phyloP scores from a whole-genome alignment of 2,329 filamentous ascomycete species.

The Fusarium drepaniforme region DNA sequence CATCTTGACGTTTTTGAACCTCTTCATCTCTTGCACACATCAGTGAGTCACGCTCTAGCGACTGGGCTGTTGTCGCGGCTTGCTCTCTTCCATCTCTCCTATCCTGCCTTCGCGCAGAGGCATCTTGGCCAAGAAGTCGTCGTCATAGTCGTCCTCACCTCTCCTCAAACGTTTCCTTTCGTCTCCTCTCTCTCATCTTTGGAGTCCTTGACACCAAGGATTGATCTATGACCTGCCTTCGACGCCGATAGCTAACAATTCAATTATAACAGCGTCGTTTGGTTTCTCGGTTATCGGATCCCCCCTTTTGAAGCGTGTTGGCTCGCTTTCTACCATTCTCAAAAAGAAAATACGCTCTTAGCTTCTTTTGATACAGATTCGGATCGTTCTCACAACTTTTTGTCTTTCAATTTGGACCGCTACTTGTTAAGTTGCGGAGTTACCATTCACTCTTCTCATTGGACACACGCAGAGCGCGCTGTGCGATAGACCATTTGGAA shows the following conservation, averaged over 20 bases:
- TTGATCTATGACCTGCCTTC: neutral
- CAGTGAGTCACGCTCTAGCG: neutral
- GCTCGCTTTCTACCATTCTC: neutral
- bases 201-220: neutral
- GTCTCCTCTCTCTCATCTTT: neutral
- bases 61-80: neutral
- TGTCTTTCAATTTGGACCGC: neutral
- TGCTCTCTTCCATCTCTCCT: neutral
- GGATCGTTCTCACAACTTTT: neutral
- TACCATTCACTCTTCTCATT: neutral
- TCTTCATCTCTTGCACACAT: neutral
- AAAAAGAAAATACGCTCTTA: neutral
- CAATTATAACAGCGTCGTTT: neutral
- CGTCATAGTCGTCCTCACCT: neutral
- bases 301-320: neutral
- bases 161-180: neutral
- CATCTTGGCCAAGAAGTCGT: neutral
- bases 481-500: neutral
- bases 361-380: neutral
- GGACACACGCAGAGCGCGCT: neutral
- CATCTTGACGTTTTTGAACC: neutral
- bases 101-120: neutral
- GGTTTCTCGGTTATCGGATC: neutral
- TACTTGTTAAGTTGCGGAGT: neutral
- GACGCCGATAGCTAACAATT: neutral